Conservation (phyloP, 768 basidiomycete genomes). For the Auriscalpium microsporum region DNA sequence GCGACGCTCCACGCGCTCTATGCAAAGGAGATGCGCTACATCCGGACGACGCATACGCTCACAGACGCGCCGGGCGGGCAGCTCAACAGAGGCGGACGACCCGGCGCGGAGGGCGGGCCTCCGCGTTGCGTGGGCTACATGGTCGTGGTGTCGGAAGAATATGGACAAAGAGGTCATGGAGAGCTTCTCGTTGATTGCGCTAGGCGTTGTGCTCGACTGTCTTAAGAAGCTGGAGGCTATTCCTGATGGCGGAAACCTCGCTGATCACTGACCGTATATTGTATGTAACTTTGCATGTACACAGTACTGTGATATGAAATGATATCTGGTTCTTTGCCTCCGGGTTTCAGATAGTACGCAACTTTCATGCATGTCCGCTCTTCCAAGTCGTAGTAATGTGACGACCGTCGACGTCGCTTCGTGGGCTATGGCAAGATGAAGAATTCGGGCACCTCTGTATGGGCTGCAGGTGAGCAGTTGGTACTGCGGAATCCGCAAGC, state of each 20-base stretch:
- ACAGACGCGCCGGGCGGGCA: constrained; percentile 45
- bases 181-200: constrained; percentile 1
- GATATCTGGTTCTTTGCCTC: too few relatives aligned
- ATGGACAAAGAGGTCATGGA: constrained; percentile 4
- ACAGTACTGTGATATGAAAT: too few relatives aligned
- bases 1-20: constrained; percentile 41
- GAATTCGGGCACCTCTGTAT: constrained; percentile 24
- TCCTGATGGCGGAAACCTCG: background rate
- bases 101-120: constrained; percentile 31
- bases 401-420: constrained; percentile 22
- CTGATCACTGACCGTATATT: too few relatives aligned
- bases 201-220: background rate
- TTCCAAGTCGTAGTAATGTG: too few relatives aligned
- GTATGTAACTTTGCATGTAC: too few relatives aligned
- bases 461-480: too few relatives aligned
- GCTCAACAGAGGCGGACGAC: constrained; percentile 22
- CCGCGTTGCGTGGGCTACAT: constrained; percentile 53
- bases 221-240: background rate
- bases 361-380: too few relatives aligned
- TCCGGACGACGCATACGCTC: constrained; percentile 59
- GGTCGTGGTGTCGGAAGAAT: constrained; percentile 44
- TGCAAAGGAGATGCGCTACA: constrained; percentile 59
- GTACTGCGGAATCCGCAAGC: constrained; percentile 19
- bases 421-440: constrained; percentile 24
- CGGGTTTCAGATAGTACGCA: too few relatives aligned